Base-by-base conservation (phyloP, 495 filamentous ascomycete genomes). In the Clavariopsis aquatica region DNA sequence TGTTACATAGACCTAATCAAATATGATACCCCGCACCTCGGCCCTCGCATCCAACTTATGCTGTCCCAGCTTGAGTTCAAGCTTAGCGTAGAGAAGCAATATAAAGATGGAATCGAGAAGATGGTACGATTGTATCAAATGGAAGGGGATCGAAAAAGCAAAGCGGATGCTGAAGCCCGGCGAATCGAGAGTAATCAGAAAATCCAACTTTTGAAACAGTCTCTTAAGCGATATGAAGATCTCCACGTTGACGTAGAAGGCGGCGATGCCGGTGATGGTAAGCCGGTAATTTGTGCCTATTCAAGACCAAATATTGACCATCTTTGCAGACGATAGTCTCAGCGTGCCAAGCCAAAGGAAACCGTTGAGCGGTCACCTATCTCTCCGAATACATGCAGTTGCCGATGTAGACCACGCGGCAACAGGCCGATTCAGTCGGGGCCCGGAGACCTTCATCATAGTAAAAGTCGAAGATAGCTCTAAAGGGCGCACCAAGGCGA, bases 41-140 rank as follows among this genome's bases (percentile, higher is more conserved):
- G 94, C 27, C 95, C 95, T 34, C 91, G 95, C 61, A 99, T 99
- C 72, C 95, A 98, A 79, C 87, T 97, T 66, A 99, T 99, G 94
- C 80, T 99, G 72, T 96, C 94, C 19, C 94, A 99, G 75, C 85
- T 99, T 62, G 92, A 97, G 78, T 99, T 99, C 78, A 99, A 99
- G 78, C 80, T 98, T 49, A 98, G 93, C 71, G 95, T 99, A 38
- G 94, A 99, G 78, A 96, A 97, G 72, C 94, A 99, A 77, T 99
- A 99, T 78, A 94, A 98, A 70, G 95, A 95, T 65, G 94, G 94
- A 62, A 93, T 99, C 68, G 95, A 99, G 77, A 99, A 99, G 81
- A 99, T 99, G 95, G 90, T 96, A 45, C 91, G 92, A 74, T 82
- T 98, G 46, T 99, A 99, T 73, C 88, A 94, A 75, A 92, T 98